Base-by-base conservation (phyloP, 345 rosid species). In the Boechera stricta region DNA sequence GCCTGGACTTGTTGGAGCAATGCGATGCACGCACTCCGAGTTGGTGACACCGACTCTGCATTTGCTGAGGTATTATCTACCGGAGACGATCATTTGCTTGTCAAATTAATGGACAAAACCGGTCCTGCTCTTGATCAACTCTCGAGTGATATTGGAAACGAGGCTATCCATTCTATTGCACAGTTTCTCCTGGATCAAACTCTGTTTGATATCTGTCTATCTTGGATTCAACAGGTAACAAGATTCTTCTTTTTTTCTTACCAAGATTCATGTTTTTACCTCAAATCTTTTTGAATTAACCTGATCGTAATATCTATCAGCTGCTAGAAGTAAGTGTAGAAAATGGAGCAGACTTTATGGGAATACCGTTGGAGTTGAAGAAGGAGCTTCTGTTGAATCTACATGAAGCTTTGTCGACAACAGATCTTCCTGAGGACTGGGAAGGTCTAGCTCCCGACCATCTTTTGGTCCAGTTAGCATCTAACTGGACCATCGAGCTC, bases 201-300 rank as follows among this genome's bases (percentile, higher is more conserved):
- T 81, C 71, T 92, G 80, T 85, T 90, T 29, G 96, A 92, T 77
- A 77, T 91, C 49, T 88, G 93, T 79, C 82, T 92, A 57, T 83
- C 93, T 41, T 95, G 99, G 99, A 87, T 87, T 85, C 98, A 95
- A 63, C 96, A 95, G 97, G 98, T 95, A 64, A 84, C 48, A 64
- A 28, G 2, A 66, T 42, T 52, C 67, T 73, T 45, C 48, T 1
- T 21, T 13, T 15, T 76, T 67, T 68, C 29, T 53, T 39, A 10
- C 9, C 15, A 5, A 55, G 21, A 33, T 58, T 31, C 28, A 16
- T 74, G 18, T 26, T 60, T 0, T 10, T 21, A 55, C 56, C 45
- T 53, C 35, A 31, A n/a, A 54, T 13, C 6, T 13, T 2, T 53
- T 29, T 31, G 15, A 49, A 48, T 65, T 36, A 57, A 48, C n/a